A percentile compares a stretch with the other conserved stretches of the same genome.
Evolutionary conservation across 305 asterid species (phyloP).

Genomic region (Salvia sclarea): DNA sequence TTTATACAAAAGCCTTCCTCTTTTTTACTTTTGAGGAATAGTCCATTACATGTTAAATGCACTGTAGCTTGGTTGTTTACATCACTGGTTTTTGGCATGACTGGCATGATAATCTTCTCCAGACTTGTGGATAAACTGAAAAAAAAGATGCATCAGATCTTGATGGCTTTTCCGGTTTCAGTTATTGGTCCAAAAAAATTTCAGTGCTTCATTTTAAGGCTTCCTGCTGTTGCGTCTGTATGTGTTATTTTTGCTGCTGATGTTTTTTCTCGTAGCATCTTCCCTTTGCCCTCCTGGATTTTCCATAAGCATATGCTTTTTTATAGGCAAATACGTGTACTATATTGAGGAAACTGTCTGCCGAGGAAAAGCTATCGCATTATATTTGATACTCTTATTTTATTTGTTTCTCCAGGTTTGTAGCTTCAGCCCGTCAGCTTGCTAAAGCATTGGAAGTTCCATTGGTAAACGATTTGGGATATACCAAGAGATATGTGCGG

Average conservation of each 20-base stretch:
- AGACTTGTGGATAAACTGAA: neutral
- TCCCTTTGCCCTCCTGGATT: neutral
- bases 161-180: neutral
- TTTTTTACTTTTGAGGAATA: neutral
- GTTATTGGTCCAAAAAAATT: neutral
- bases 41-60: neutral
- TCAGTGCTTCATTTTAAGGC: neutral
- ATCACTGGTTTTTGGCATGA: constrained; percentile 4
- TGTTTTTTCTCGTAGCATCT: neutral
- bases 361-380: neutral
- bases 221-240: neutral
- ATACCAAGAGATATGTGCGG: constrained; percentile 91
- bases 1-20: too few relatives aligned
- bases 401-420: constrained; percentile 54
- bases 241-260: neutral
- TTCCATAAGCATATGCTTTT: neutral
- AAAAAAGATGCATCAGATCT: neutral
- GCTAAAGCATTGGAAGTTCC: constrained; percentile 97
- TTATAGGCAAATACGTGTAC: neutral
- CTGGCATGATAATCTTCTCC: constrained; percentile 16
- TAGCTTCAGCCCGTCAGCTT: constrained; percentile 93
- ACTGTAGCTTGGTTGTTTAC: neutral
- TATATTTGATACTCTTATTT: neutral
- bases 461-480: constrained; percentile 92
- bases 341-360: neutral